Evolutionary conservation across 2,329 filamentous ascomycete genomes (phyloP), one percentile per base, ranked within the genome.

Genomic region (Nemania diffusa): DNA sequence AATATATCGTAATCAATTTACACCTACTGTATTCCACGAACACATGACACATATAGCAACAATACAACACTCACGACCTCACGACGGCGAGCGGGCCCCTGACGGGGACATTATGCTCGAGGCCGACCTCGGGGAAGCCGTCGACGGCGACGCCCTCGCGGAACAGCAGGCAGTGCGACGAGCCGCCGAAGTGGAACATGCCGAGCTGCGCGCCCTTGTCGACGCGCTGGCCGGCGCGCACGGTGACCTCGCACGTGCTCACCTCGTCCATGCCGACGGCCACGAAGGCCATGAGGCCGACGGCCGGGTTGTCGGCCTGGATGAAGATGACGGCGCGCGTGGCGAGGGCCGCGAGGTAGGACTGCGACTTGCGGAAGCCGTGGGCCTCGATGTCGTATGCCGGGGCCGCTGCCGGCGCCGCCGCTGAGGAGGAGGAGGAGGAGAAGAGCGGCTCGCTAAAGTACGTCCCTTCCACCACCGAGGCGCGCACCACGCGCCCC

Each of bases 161-260:
- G 79, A 93, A 93, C 2, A 94, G 74, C 71, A 93, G 74, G 72
- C 89, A 92, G 75, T 92, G 88, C 1, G 88, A 88, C 6, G 86
- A 90, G 0, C 92, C 91, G n/a, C 91, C 91, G 75, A 90, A 93
- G 75, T 94, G 91, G 78, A 94, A 94, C 90, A 92, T 93, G 48
- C 91, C 91, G 44, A 89, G 82, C 80, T 93, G 81, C 4, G 93
- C 86, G 1, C 92, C 92, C 82, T 93, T 93, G 59, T 82, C 82
- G 17, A 94, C 75, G 59, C 84, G 83, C 75, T 93, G 84, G 0
- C 90, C 91, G 74, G 89, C 86, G 20, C 83, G 83, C 11, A 92
- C 90, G 0, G 87, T 91, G 56, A 92, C 88, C 58, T 93, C 90
- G 73, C 91, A 93, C 0, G 90, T 89, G 65, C 86, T 90, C 13